These are phyloP conservation scores for Brassica napus DNA, from an alignment of 345 rosid species.

Conservation along the genomic window DNA sequence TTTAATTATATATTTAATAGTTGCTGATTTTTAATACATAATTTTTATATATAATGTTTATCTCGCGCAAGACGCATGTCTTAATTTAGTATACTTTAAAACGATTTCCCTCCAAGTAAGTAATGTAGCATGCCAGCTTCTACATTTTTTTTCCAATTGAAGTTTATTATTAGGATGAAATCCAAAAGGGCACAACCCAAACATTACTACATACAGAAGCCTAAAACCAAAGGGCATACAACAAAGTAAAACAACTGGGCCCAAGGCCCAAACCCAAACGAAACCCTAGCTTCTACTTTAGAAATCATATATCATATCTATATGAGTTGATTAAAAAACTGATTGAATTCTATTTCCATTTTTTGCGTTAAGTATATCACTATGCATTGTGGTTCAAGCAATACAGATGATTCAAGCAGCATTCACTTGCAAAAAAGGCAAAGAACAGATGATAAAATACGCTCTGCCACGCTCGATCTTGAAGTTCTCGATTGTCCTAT, in stretches of 20 bases:
- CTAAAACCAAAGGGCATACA: too few relatives aligned
- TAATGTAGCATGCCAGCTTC: background rate
- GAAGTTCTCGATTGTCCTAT: background rate
- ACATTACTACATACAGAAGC: too few relatives aligned
- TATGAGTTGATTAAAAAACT: background rate
- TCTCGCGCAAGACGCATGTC: too few relatives aligned
- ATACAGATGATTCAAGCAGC: background rate
- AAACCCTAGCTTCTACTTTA: background rate
- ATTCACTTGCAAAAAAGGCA: background rate
- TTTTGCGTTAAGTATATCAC: background rate
- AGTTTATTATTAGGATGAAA: too few relatives aligned
- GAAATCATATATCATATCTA: background rate
- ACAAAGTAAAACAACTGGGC: too few relatives aligned
- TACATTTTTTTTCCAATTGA: background rate
- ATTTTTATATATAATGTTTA: too few relatives aligned
- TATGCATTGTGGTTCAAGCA: background rate
- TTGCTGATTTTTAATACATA: too few relatives aligned
- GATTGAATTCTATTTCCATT: background rate
- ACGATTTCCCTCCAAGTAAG: background rate
- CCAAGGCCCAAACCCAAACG: too few relatives aligned
- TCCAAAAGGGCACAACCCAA: too few relatives aligned
- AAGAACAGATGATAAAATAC: background rate
- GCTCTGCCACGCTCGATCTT: background rate
- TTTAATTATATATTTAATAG: too few relatives aligned
- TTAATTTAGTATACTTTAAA: background rate